These are phyloP conservation scores for Dimocarpus longan DNA, from an alignment of 345 rosid species.

Conservation along the genomic window DNA sequence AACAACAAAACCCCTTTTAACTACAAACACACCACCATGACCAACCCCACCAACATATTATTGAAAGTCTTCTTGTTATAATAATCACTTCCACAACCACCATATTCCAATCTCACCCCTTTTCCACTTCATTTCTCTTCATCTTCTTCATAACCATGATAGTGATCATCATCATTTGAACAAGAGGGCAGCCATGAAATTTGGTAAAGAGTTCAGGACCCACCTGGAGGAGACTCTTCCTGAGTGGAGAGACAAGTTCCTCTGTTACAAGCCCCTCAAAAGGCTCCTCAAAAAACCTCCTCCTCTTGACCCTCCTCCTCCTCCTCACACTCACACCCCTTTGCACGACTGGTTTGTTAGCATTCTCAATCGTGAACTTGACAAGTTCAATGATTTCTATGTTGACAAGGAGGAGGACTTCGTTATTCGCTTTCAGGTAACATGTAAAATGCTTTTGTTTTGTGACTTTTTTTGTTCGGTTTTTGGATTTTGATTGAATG, in stretches of 20 bases:
- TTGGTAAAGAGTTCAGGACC: slow-evolving; percentile 86
- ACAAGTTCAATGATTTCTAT: slow-evolving; percentile 85
- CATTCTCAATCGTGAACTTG: slow-evolving; percentile 87
- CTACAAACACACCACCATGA: neutral
- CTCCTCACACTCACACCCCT: slow-evolving; percentile 16
- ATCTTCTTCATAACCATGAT: neutral
- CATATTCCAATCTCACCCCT: slow-evolving; percentile 27
- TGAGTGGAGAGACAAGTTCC: slow-evolving; percentile 96
- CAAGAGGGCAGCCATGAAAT: slow-evolving; percentile 55
- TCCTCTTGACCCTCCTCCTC: slow-evolving; percentile 14
- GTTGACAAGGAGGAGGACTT: slow-evolving; percentile 92
- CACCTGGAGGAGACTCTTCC: slow-evolving; percentile 92
- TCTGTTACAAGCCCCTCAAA: slow-evolving; percentile 87
- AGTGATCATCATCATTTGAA: neutral
- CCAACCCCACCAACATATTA: no score
- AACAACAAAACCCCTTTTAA: neutral
- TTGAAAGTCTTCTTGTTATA: no score
- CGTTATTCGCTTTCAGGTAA: slow-evolving; percentile 83
- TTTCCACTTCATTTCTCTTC: neutral
- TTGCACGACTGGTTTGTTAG: slow-evolving; percentile 68
- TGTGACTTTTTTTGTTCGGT: neutral
- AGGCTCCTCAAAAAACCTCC: slow-evolving; percentile 63
- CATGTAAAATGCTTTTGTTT: neutral
- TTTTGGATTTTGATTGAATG: neutral
- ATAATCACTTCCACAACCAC: neutral